Percentiles rank a stretch among this genome's conserved stretches.
Conservation (phyloP, 202 grass and related monocot genomes). For the Setaria viridis region DNA sequence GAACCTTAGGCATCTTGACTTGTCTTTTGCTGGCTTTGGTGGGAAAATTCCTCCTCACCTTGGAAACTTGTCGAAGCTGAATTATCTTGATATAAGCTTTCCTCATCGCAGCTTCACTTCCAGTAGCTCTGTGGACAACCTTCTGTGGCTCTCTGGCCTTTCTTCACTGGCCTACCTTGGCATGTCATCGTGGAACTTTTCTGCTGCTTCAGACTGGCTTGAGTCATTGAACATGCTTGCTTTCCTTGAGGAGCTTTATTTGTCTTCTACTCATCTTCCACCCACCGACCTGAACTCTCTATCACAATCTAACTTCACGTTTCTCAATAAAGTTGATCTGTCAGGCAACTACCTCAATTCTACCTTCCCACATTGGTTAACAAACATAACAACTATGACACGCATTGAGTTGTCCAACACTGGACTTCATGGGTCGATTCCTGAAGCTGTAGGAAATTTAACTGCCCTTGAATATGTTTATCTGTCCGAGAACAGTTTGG, state of each 20-base stretch:
- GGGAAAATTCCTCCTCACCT: neutral
- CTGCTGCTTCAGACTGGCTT: neutral
- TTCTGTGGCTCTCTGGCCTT: too few relatives aligned
- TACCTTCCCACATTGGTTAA: neutral
- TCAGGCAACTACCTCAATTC: neutral
- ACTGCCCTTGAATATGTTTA: neutral
- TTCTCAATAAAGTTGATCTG: neutral
- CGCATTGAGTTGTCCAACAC: neutral
- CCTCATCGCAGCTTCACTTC: neutral
- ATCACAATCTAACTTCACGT: neutral
- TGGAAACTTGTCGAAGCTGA: neutral
- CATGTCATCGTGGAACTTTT: neutral
- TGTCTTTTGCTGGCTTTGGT: neutral
- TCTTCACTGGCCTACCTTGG: neutral
- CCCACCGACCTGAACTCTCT: neutral
- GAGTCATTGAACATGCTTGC: neutral
- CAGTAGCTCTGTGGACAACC: neutral
- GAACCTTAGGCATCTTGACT: neutral
- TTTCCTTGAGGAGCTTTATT: neutral
- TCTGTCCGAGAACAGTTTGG: neutral
- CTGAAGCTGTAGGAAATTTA: neutral
- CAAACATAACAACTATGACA: neutral
- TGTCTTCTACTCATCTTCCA: accelerated
- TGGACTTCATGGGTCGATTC: neutral
- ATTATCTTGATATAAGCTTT: neutral